Base-by-base conservation (phyloP, 495 filamentous ascomycete genomes). In the Neurospora hispaniola region DNA sequence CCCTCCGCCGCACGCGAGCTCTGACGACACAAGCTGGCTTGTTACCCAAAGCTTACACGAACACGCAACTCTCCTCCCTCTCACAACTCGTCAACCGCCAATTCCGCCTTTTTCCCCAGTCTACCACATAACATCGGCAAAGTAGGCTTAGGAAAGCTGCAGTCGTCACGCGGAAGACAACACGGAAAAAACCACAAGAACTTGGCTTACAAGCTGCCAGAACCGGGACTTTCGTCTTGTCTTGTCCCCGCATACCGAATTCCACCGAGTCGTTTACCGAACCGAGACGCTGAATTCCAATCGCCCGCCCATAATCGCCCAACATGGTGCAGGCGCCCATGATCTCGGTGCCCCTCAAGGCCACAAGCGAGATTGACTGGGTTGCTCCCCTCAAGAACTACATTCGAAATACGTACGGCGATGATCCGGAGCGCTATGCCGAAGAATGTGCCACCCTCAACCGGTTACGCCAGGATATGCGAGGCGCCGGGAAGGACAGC, bases 351-450 rank as follows among this genome's bases (percentile, higher is more conserved):
- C 94, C 94, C 79, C 85, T 97, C 79, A 98, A 99, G 91, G 94
- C 96, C 81, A 99, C 96, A 74, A 97, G 95, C 86, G 96, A 99
- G 86, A 97, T 98, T 79, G 96, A 99, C 87, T 99, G 96, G 96
- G 88, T 98, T 74, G 86, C 88, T 39, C 96, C 96, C 71, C 88
- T 99, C 76, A 98, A 98, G 87, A 85, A 86, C 71, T 97, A 98
- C 85, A 98, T 99, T 73, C 89, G 93, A 75, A 87, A 93, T 79
- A 95, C 91, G 12, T 98, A 99, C 83, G 94, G 94, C 77, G 93
- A 98, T 80, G 96, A 99, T 82, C 96, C 96, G 59, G 96, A 98
- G 77, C 88, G 93, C 75, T 99, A 99, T 83, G 86, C 87, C 46
- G 92, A 97, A 81, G 96, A 98, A 88, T 99, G 96, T 83, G 90